Conservation (phyloP, 2,329 filamentous ascomycete genomes). For the Fusarium oxysporum region DNA sequence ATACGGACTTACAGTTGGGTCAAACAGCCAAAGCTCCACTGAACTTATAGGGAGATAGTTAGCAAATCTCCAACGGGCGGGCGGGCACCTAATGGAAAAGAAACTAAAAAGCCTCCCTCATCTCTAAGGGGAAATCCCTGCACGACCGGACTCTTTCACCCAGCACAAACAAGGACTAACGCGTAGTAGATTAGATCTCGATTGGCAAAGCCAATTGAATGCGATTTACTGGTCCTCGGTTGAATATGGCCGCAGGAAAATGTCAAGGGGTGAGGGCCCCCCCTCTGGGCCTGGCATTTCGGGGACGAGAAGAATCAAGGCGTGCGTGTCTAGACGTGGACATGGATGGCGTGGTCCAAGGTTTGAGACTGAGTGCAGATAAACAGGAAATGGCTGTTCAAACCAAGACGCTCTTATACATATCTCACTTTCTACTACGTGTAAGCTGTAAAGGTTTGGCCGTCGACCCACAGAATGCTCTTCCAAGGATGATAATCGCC, state of each 20-base stretch:
- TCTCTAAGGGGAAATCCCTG: slow-evolving; percentile 27
- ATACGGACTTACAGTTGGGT: slow-evolving; percentile 21
- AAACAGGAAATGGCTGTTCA: slow-evolving; percentile 4
- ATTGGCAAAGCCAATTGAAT: slow-evolving; percentile 43
- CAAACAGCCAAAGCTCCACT: slow-evolving; percentile 18
- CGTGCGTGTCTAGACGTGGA: neutral
- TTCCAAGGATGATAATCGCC: neutral
- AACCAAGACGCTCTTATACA: slow-evolving; percentile 18
- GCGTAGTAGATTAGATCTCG: slow-evolving; percentile 38
- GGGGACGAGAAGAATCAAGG: slow-evolving; percentile 20
- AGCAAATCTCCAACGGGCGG: slow-evolving; percentile 12
- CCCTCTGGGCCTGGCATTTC: neutral
- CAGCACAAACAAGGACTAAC: slow-evolving; percentile 33
- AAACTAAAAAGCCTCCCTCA: slow-evolving; percentile 3
- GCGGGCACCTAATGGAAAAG: neutral
- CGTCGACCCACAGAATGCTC: neutral
- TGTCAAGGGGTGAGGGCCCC: neutral
- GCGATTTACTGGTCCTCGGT: slow-evolving; percentile 18
- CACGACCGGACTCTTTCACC: slow-evolving; percentile 1
- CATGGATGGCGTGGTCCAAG: slow-evolving; percentile 32
- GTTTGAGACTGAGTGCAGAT: slow-evolving; percentile 7
- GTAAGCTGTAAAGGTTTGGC: neutral
- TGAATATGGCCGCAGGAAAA: slow-evolving; percentile 1
- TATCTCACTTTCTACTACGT: slow-evolving; percentile 1
- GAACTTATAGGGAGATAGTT: neutral